phyloP scores from a whole-genome alignment of 371 early-diverging fungal species.

The Enterocytospora artemiae region DNA sequence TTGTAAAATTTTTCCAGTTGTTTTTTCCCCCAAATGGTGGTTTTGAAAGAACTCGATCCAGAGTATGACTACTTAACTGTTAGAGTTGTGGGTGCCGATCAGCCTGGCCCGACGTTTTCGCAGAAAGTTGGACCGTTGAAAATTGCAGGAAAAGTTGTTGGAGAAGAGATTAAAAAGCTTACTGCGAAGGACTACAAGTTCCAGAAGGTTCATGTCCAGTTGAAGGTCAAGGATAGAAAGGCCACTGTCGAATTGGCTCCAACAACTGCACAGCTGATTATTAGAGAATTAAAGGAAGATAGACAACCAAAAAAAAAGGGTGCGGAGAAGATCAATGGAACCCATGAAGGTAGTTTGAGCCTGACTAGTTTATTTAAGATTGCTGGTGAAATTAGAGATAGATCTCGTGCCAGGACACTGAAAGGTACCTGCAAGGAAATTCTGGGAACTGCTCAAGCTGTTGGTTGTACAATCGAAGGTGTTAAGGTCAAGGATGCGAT shows the following conservation, averaged over 20 bases:
- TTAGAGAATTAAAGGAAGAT: conserved; percentile 87
- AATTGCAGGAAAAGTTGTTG: conserved; percentile 97
- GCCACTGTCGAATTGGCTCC: conserved; percentile 90
- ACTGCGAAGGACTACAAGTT: conserved; percentile 89
- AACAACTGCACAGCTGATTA: conserved; percentile 86
- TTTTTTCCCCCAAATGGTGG: conserved; percentile 34
- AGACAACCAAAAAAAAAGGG: conserved; percentile 75
- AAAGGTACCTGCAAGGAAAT: conserved; percentile 92
- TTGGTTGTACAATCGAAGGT: conserved; percentile 90
- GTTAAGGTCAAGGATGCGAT: conserved; percentile 70
- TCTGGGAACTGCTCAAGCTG: conserved; percentile 80
- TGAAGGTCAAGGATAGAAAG: conserved; percentile 98
- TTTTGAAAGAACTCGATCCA: conserved; percentile 3
- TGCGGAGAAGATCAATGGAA: conserved; percentile 97
- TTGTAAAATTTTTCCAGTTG: conserved; percentile 28
- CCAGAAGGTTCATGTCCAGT: conserved; percentile 86
- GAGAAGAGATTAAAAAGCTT: conserved; percentile 98
- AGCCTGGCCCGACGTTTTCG: conserved; percentile 90
- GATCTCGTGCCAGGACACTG: conserved; percentile 74
- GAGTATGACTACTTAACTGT: conserved; percentile 39
- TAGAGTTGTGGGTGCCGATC: conserved; percentile 83
- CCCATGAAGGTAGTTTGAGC: conserved; percentile 54
- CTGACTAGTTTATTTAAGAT: conserved; percentile 78
- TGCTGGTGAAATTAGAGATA: conserved; percentile 78
- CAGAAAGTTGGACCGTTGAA: conserved; percentile 99